Base-by-base conservation (phyloP, 129 eudicot genomes). In the Sambucus nigra region DNA sequence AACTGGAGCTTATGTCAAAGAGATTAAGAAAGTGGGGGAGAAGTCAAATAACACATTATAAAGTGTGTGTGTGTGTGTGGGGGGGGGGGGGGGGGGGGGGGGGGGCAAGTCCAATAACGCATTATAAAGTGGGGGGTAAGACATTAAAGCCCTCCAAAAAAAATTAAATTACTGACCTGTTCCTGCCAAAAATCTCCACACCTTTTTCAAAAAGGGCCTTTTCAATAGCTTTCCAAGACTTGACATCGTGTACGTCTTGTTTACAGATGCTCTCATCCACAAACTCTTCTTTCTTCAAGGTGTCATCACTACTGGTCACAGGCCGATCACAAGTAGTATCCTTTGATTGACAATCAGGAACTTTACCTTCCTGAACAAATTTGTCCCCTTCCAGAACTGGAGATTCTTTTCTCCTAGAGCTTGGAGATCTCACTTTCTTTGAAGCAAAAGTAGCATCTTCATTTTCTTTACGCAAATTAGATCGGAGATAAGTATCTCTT, bases 201-300 rank as follows among this genome's bases (percentile, higher is more conserved):
- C 97, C 97, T 70, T 88, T 83, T 41, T 83, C 97, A 67, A 72
- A 88, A 29, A 88, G 94, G 47, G 82, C 78, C 53, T 88, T 88
- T 63, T 88, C 97, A 54, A 88, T 71, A 29, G 80, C 61, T 66
- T 73, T 88, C 97, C 97, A 88, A 54, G 65, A 44, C 66, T 69
- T 74, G 45, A 68, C 72, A 57, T 77, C 78, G 55, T 32, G 55
- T 19, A 27, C 51, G 59, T 76, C 84, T 53, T 69, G 86, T 65
- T 71, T 87, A 18, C 53, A 56, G 16, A 64, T 61, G 61, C 68
- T 83, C 69, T 83, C 89, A 59, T 66, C 94, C 55, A 64, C 86
- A 73, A 70, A 60, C 61, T 82, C 96, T 59, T 76, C 94, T 72
- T 79, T 80, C 76, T 68, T 76, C 45, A 67, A 59, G 55, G 71